Conservation (phyloP, 2,329 filamentous ascomycete species). For the Monosporascus ibericus region DNA sequence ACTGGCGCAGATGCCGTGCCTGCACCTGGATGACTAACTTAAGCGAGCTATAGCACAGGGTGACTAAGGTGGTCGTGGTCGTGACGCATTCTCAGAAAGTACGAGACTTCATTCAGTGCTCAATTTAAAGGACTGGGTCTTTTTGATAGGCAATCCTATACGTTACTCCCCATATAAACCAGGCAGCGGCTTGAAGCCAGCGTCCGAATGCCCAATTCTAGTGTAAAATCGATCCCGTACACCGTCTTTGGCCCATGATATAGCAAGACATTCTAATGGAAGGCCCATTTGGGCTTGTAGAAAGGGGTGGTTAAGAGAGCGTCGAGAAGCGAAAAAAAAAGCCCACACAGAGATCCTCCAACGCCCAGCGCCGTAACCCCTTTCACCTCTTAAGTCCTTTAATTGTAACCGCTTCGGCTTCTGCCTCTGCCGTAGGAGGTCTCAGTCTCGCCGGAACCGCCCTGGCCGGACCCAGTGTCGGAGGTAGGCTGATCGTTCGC, state of each 20-base stretch:
- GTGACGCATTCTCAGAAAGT: too few species aligned
- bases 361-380: not conserved
- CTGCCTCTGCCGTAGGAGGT: conserved; percentile 14
- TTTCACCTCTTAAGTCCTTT: not conserved
- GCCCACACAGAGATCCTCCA: not conserved
- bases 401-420: conserved; percentile 26
- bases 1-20: too few species aligned
- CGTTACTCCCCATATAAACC: too few species aligned
- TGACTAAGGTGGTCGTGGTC: too few species aligned
- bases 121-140: not conserved
- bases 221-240: not conserved
- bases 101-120: not conserved
- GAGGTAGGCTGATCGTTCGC: conserved; percentile 17
- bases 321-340: not conserved
- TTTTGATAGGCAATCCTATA: not conserved
- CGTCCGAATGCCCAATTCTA: not conserved
- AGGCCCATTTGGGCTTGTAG: not conserved
- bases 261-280: not conserved
- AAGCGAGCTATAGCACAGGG: too few species aligned
- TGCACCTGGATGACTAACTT: too few species aligned
- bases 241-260: not conserved
- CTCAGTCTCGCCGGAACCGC: conserved; percentile 5
- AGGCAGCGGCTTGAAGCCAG: not conserved
- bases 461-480: conserved; percentile 5
- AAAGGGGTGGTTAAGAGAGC: conserved; percentile 2